Conservation (phyloP, 306 rosid genomes). For the Pyrus pyrifolia region DNA sequence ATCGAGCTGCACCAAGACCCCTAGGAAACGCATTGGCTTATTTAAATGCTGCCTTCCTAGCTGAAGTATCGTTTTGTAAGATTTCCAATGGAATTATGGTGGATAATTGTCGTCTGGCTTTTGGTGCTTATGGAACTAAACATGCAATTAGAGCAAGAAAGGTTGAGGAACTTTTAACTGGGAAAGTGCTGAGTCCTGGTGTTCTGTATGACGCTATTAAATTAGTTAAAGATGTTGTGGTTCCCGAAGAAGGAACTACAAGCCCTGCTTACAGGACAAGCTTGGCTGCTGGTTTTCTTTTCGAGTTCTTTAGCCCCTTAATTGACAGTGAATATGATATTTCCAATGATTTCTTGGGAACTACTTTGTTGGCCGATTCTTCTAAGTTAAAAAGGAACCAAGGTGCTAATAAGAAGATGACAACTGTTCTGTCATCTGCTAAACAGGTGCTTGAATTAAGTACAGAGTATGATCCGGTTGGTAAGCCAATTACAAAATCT, state of each 20-base stretch:
- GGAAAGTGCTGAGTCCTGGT: conserved; percentile 44
- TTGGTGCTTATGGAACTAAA: conserved; percentile 65
- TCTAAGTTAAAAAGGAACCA: conserved; percentile 24
- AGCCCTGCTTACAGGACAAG: conserved; percentile 58
- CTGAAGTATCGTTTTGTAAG: conserved; percentile 43
- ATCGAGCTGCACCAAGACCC: conserved; percentile 77
- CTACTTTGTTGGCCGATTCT: background rate
- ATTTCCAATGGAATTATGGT: conserved; percentile 37
- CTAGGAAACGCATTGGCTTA: conserved; percentile 76
- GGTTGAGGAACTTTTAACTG: conserved; percentile 54
- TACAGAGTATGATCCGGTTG: conserved; percentile 55
- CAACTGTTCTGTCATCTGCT: conserved; percentile 50
- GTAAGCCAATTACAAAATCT: conserved; percentile 56
- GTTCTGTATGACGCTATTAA: conserved; percentile 52
- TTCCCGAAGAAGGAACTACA: conserved; percentile 50
- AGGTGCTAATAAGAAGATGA: conserved; percentile 14
- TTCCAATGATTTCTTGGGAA: conserved; percentile 16
- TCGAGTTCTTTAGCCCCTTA: conserved; percentile 59
- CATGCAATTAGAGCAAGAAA: conserved; percentile 76
- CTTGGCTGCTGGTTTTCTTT: conserved; percentile 73
- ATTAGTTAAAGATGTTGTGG: conserved; percentile 36
- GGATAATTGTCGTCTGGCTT: conserved; percentile 54
- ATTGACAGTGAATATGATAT: conserved; percentile 25
- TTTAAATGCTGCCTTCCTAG: conserved; percentile 78
- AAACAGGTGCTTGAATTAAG: conserved; percentile 50